Percentiles rank a stretch among this genome's conserved stretches.
phyloP scores from a whole-genome alignment of 2,329 filamentous ascomycete species.

The Chaetomium sp. region DNA sequence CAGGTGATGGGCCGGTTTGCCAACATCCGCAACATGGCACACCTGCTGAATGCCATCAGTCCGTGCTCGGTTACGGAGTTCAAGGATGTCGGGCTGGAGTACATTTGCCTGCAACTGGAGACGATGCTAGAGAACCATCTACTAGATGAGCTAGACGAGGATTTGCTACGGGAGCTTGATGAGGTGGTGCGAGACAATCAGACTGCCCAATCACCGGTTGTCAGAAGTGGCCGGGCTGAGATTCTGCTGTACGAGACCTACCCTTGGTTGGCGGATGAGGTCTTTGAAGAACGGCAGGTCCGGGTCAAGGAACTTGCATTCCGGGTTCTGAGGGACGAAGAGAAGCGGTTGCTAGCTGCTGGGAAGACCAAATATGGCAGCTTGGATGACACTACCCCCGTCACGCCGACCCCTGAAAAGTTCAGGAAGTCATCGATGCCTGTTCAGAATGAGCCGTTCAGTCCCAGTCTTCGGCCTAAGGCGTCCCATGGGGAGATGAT shows the following conservation, averaged over 20 bases:
- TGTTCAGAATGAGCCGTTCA: conserved; percentile 50
- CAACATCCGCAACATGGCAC: conserved; percentile 78
- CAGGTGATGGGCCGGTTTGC: conserved; percentile 74
- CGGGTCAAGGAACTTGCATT: conserved; percentile 73
- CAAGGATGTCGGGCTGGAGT: conserved; percentile 82
- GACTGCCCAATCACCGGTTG: conserved; percentile 67
- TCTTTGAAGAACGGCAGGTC: conserved; percentile 61
- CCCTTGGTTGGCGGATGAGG: conserved; percentile 55
- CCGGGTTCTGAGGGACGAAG: conserved; percentile 58
- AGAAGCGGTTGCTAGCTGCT: conserved; percentile 55
- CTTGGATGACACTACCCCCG: conserved; percentile 52
- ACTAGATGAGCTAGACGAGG: conserved; percentile 77
- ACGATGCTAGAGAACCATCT: conserved; percentile 85
- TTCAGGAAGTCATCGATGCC: conserved; percentile 41
- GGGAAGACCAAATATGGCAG: conserved; percentile 55
- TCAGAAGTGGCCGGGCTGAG: conserved; percentile 68
- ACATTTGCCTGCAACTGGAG: conserved; percentile 86
- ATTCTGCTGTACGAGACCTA: conserved; percentile 57
- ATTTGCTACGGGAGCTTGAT: conserved; percentile 76
- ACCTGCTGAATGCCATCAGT: conserved; percentile 77
- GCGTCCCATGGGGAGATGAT: conserved; percentile 71
- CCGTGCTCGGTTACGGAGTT: conserved; percentile 78
- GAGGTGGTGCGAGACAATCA: conserved; percentile 77
- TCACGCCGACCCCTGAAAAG: conserved; percentile 39
- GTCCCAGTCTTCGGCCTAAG: conserved; percentile 62